These are phyloP conservation scores for Trypanosoma congolense DNA, from an alignment of 208 protist species.

Conservation along the genomic window DNA sequence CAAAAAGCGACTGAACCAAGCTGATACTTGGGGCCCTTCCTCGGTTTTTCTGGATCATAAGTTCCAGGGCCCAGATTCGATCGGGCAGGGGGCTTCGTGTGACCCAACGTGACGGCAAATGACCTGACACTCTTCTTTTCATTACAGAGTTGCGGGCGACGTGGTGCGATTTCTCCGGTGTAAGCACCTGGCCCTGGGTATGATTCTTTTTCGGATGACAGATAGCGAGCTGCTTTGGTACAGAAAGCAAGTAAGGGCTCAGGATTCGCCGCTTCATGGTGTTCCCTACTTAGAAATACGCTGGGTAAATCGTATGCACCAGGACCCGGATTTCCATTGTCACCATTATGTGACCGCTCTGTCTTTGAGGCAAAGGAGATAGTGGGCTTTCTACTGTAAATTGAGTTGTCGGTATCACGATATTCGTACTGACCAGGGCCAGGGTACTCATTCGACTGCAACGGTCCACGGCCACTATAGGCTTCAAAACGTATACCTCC, in stretches of 20 bases:
- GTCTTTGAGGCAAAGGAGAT: conserved; percentile 80
- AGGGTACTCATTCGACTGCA: conserved; percentile 27
- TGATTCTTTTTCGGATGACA: conserved; percentile 12
- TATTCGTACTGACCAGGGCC: conserved; percentile 74
- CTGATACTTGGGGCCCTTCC: conserved; percentile 19
- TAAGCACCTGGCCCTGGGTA: conserved; percentile 68
- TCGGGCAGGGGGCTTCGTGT: conserved; percentile 25
- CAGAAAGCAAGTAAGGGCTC: conserved; percentile 58
- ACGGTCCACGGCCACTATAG: conserved; percentile 42
- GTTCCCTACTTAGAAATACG: conserved; percentile 17
- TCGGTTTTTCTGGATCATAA: conserved; percentile 35
- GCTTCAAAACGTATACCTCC: conserved; percentile 46
- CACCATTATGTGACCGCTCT: conserved; percentile 19
- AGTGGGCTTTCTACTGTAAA: conserved; percentile 59
- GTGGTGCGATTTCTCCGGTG: conserved; percentile 67
- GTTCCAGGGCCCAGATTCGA: conserved; percentile 55
- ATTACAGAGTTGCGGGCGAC: conserved; percentile 25
- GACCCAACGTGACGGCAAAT: conserved; percentile 47
- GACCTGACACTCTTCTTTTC: conserved; percentile 32
- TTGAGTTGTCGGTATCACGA: conserved; percentile 14
- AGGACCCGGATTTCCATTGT: conserved; percentile 52
- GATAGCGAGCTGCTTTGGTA: conserved; percentile 46
- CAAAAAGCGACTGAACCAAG: conserved; percentile 46
- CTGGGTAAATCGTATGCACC: conserved; percentile 58
- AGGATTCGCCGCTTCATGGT: conserved; percentile 25